Percentiles rank a stretch among this genome's conserved stretches.
These are phyloP conservation scores for Kluyveromyces wickerhamii DNA, from an alignment of 805 yeast genomes.

Conservation along the genomic window DNA sequence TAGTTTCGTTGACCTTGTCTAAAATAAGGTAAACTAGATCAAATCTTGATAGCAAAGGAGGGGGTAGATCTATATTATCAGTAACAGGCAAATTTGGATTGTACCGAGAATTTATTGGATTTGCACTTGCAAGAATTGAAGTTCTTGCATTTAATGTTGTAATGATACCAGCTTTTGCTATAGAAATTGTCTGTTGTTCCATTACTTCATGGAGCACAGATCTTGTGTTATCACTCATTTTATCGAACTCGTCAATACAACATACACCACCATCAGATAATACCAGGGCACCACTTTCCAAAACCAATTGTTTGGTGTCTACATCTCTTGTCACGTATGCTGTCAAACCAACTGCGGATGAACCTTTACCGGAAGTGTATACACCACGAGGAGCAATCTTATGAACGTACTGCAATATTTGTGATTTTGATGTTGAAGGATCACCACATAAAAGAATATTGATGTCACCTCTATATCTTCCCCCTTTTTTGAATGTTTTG, in stretches of 20 bases:
- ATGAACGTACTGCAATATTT: constrained; percentile 87
- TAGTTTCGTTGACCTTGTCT: constrained; percentile 82
- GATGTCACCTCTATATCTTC: constrained; percentile 92
- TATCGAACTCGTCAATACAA: constrained; percentile 97
- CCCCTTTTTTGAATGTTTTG: constrained; percentile 81
- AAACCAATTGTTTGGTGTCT: constrained; percentile 86
- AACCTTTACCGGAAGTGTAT: constrained; percentile 97
- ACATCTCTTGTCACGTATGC: constrained; percentile 93
- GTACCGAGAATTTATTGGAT: constrained; percentile 92
- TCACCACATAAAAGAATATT: constrained; percentile 92
- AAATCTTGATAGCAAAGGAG: constrained; percentile 89
- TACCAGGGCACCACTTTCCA: constrained; percentile 94
- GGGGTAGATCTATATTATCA: constrained; percentile 91
- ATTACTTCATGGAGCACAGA: constrained; percentile 96
- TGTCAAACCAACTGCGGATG: constrained; percentile 97
- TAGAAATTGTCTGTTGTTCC: constrained; percentile 98
- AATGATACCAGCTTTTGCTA: constrained; percentile 97
- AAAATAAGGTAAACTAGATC: constrained; percentile 88
- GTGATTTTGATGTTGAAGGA: constrained; percentile 97
- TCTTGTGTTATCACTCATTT: constrained; percentile 90
- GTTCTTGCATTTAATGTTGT: constrained; percentile 96
- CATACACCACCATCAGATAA: constrained; percentile 97
- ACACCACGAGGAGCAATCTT: constrained; percentile 97
- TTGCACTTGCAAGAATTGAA: constrained; percentile 91
- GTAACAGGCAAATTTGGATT: constrained; percentile 95